A percentile compares a stretch with the other conserved stretches of the same genome.
Conservation (phyloP, 1,284 basidiomycete genomes). For the Fomitopsis pinicola region DNA sequence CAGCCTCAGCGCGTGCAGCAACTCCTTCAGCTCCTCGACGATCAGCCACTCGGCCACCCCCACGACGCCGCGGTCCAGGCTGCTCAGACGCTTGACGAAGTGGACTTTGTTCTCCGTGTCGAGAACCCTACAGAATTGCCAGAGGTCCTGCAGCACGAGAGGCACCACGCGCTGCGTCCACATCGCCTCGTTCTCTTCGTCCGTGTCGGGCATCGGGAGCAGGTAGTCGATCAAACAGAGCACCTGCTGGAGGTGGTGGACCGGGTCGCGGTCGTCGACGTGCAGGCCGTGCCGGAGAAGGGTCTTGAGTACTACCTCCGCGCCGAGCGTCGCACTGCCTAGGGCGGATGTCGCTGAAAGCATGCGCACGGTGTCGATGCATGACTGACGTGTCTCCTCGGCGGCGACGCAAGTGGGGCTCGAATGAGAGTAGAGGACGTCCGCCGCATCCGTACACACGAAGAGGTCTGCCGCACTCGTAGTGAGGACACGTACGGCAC, state of each 20-base stretch:
- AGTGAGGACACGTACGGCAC: constrained; percentile 40
- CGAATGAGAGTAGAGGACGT: constrained; percentile 36
- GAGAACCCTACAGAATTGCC: constrained; percentile 49
- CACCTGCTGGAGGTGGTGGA: constrained; percentile 49
- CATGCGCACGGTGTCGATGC: constrained; percentile 42
- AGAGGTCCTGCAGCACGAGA: constrained; percentile 47
- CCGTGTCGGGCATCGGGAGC: constrained; percentile 39
- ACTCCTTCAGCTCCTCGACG: constrained; percentile 49
- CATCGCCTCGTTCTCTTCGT: constrained; percentile 26
- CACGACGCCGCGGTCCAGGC: constrained; percentile 51
- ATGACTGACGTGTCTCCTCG: constrained; percentile 40
- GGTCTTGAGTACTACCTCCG: constrained; percentile 45
- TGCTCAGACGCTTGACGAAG: constrained; percentile 51
- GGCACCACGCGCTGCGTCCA: constrained; percentile 60
- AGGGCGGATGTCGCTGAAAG: constrained; percentile 34
- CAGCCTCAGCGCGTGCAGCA: constrained; percentile 33
- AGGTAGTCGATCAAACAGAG: constrained; percentile 53
- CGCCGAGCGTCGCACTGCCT: constrained; percentile 35
- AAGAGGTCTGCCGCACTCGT: constrained; percentile 50
- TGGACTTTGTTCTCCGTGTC: constrained; percentile 50
- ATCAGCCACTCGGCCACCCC: constrained; percentile 72
- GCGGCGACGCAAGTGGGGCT: constrained; percentile 39
- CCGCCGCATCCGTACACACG: constrained; percentile 46
- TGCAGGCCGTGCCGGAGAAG: constrained; percentile 46
- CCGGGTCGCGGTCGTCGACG: constrained; percentile 45